Conservation (phyloP, 129 eudicot genomes). For the Scalesia atractyloides region DNA sequence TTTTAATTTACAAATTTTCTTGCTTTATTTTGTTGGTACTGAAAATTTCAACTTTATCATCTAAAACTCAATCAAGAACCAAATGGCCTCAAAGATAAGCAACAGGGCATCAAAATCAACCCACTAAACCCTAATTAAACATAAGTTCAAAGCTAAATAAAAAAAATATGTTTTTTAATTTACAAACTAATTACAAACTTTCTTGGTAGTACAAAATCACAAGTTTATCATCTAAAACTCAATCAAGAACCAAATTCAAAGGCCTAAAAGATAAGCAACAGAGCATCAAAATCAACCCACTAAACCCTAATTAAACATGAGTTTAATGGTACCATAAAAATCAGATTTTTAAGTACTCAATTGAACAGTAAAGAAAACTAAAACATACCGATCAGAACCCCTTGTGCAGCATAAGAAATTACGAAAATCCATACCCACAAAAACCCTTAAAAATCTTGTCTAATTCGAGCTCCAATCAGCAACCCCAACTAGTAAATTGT, state of each 20-base stretch:
- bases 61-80: too few species aligned
- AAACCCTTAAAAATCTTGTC: conserved; percentile 15
- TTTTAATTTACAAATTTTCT: not conserved
- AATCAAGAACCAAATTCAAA: not conserved
- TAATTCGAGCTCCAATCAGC: conserved; percentile 23
- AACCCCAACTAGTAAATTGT: not conserved
- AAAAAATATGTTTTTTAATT: not conserved
- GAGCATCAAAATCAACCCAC: not conserved
- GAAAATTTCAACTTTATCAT: too few species aligned
- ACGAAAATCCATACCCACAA: conserved; percentile 42
- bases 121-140: conserved; percentile 13
- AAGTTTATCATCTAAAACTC: too few species aligned
- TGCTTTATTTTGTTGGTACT: too few species aligned
- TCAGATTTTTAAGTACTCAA: not conserved
- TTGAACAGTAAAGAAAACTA: conserved; percentile 12
- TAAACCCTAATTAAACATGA: conserved; percentile 8
- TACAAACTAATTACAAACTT: too few species aligned
- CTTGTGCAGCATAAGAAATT: conserved; percentile 45
- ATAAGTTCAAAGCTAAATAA: conserved; percentile 2
- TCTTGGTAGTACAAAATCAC: too few species aligned
- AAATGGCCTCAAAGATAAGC: not conserved
- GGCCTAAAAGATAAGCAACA: not conserved
- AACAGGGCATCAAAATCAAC: not conserved
- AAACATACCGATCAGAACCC: conserved; percentile 47
- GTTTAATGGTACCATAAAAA: conserved; percentile 5